Conservation (phyloP, 2,329 filamentous ascomycete genomes). For the Neofusicoccum kwambonambiense region DNA sequence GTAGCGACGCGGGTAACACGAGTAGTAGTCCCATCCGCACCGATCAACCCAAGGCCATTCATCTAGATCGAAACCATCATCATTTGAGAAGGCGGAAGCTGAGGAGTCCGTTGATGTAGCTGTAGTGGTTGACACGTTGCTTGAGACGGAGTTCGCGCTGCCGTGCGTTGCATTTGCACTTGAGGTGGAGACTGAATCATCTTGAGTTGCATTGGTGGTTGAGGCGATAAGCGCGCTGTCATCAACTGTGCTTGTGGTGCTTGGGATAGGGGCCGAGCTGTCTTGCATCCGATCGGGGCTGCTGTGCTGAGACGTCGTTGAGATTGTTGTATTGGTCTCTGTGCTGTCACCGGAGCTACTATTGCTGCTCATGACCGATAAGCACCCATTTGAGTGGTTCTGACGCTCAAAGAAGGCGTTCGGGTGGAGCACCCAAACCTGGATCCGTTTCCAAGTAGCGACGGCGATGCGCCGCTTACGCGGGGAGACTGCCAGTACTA, state of each 20-base stretch:
- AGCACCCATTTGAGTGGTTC: slow-evolving; percentile 1
- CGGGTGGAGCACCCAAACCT: slow-evolving; percentile 25
- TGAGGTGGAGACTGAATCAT: background rate
- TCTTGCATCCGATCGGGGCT: too few species aligned
- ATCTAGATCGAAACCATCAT: background rate
- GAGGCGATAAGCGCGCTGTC: too few species aligned
- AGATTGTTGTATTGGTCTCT: background rate
- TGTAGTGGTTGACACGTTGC: background rate
- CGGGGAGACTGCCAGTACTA: slow-evolving; percentile 25
- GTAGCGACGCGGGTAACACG: slow-evolving; percentile 17
- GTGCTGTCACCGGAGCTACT: background rate
- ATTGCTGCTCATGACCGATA: background rate
- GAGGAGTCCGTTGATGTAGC: background rate
- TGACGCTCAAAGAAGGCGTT: slow-evolving; percentile 24
- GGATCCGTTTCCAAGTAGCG: slow-evolving; percentile 25
- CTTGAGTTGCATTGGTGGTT: background rate
- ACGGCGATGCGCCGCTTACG: slow-evolving; percentile 25
- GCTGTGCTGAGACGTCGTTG: too few species aligned
- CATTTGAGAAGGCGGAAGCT: background rate
- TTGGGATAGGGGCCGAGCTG: too few species aligned
- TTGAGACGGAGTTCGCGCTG: background rate
- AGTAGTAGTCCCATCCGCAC: slow-evolving; percentile 16
- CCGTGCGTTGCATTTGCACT: background rate
- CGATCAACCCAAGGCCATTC: slow-evolving; percentile 1
- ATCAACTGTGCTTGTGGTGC: too few species aligned